phyloP scores from a whole-genome alignment of 164 flowering plant genomes.

The Tinospora cordifolia region DNA sequence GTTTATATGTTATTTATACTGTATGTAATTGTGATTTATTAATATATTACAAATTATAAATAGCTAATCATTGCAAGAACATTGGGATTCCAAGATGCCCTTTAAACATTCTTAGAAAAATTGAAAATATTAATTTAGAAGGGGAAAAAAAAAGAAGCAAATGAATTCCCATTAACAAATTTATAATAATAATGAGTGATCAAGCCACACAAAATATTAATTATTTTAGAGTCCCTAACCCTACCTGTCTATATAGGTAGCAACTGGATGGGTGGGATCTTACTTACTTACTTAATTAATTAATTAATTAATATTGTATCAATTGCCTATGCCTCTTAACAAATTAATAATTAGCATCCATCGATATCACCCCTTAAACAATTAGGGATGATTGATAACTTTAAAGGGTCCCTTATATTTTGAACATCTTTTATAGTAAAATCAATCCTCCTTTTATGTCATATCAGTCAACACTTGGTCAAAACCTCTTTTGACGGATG shows the following conservation, averaged over 20 bases:
- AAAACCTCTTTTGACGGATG: constrained; percentile 10
- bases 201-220: not conserved
- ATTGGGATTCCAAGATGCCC: constrained; percentile 20
- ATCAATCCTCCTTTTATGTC: constrained; percentile 3
- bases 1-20: too few relatives aligned
- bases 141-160: too few relatives aligned
- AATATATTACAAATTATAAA: not conserved
- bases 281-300: too few relatives aligned
- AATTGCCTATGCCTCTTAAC: constrained; percentile 15
- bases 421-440: constrained; percentile 7
- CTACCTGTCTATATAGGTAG: not conserved
- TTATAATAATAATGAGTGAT: not conserved
- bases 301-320: constrained; percentile 9
- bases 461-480: constrained; percentile 11
- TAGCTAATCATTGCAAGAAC: constrained; percentile 4
- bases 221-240: not conserved
- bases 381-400: constrained; percentile 18
- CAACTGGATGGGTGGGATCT: constrained; percentile 12
- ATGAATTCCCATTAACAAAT: not conserved
- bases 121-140: constrained; percentile 7
- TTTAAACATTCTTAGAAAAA: constrained; percentile 4
- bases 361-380: constrained; percentile 13
- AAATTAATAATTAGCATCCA: not conserved
- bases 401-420: constrained; percentile 16
- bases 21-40: too few relatives aligned